Base-by-base conservation (phyloP, 2,329 filamentous ascomycete species). In the Teratosphaeria gauchensis region DNA sequence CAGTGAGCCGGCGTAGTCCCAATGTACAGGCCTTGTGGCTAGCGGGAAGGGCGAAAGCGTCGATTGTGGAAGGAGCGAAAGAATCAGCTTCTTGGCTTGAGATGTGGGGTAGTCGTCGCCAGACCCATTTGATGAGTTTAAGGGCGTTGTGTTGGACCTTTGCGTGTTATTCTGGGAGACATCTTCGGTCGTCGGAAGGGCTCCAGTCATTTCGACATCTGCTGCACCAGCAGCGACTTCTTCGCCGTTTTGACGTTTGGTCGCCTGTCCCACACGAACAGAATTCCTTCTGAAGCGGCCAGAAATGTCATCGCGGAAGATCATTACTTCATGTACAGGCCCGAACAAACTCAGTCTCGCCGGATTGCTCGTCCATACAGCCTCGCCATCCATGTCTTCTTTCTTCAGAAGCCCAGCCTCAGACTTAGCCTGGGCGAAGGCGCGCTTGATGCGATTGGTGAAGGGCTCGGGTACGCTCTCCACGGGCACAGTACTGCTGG, bases 31-130 rank as follows among this genome's bases (percentile, higher is more conserved):
- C 1, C 92, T 83, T 33, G 84, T 80, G 0, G 84, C 76, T n/a
- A 91, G 81, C 0, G 89, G 85, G 73, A 97, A 99, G 0, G 94
- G 94, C 0, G 89, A 86, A 11, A 99, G 81, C 63, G 90, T 88
- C 4, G 90, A 90, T 75, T 99, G 94, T 65, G 96, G 92, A 7
- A 99, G 81, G 9, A 99, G 73, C 0, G 92, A 96, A 71, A 96
- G 95, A 67, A 95, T 91, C 1, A 97, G 61, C 28, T 71, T 69
- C 55, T 72, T 70, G n/a, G 72, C 71, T 61, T 66, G 65, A 2
- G 59, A 21, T 24, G 63, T 60, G 12, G 59, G 38, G 55, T 66
- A 65, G 19, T 66, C 62, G 19, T 61, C 59, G 24, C 59, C 55
- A 24, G 53, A 14, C 9, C 53, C 48, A 24, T 42, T 32, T 38